Conservation (phyloP, 306 rosid species). For the Elaeagnus macrophylla region DNA sequence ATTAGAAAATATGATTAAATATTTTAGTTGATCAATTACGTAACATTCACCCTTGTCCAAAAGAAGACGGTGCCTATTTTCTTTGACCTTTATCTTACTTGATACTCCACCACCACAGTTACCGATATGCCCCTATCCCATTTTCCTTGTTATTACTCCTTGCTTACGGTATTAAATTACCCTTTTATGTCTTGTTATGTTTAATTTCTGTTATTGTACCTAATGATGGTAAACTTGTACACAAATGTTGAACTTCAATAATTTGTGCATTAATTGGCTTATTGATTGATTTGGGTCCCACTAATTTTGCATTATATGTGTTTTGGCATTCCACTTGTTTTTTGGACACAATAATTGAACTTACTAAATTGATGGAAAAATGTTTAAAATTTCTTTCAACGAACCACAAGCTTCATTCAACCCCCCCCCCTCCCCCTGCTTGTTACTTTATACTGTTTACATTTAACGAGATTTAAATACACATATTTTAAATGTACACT, state of each 20-base stretch:
- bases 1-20: too few relatives aligned
- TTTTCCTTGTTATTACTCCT: conserved; percentile 5
- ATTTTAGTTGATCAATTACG: conserved; percentile 5
- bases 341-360: conserved; percentile 55
- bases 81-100: conserved; percentile 18
- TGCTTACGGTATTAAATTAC: conserved; percentile 14
- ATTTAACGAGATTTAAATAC: too few relatives aligned
- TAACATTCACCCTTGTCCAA: conserved; percentile 19
- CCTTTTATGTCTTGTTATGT: conserved; percentile 6
- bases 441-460: too few relatives aligned
- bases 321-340: conserved; percentile 33
- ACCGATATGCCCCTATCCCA: conserved; percentile 15
- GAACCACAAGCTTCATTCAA: too few relatives aligned
- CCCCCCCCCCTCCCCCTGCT: too few relatives aligned
- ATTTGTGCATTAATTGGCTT: conserved; percentile 39
- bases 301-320: conserved; percentile 28
- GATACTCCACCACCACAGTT: conserved; percentile 8
- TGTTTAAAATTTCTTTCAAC: not conserved
- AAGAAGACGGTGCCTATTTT: conserved; percentile 6
- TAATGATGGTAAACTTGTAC: conserved; percentile 11
- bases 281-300: conserved; percentile 41
- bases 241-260: conserved; percentile 26
- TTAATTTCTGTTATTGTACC: conserved; percentile 9
- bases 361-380: conserved; percentile 23
- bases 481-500: too few relatives aligned